Evolutionary conservation across 345 rosid genomes (phyloP), one percentile per base, ranked within the genome.

Genomic region (Eucalyptus tenuipes): DNA sequence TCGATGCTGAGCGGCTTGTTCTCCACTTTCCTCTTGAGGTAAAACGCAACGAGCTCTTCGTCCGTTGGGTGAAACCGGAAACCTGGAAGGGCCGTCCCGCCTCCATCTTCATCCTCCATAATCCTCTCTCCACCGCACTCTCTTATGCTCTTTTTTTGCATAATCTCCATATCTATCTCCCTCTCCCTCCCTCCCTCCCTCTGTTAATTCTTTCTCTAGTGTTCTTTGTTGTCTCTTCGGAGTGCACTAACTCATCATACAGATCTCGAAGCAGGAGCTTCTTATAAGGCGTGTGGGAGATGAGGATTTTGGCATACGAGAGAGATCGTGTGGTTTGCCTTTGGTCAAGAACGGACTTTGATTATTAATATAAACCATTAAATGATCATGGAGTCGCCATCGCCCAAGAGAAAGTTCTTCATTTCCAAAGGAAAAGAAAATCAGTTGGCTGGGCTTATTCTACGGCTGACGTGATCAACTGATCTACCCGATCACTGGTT

Each of bases 21-120:
- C 79, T 91, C 92, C 80, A 91, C 90, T 88, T 90, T 91, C 75
- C 90, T 75, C 33, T 57, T 49, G 49, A 91, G 89, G 71, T 91
- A 91, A 81, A 91, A 91, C 71, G 90, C 91, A 18, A 91, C 91
- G 49, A 91, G 91, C 89, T 91, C 92, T 88, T 91, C 91, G 48
- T 91, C 92, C 8, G 92, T 91, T 12, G 92, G 92, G 85, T 91
- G 92, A 66, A 91, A 91, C 79, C 92, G 44, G 55, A 90, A 91
- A 18, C 92, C 92, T 3, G 92, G 92, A 15, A 85, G 89, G 82
- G 71, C 18, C 33, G 53, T 27, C 27, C 37, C 71, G 5, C 50
- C 88, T 24, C 89, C 89, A 31, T 86, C 89, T 85, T 81, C 88
- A 20, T 88, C 86, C 55, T 87, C 90, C 53, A 40, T 85, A 8